These are phyloP conservation scores for Diplogelasinospora grovesii DNA, from an alignment of 495 filamentous ascomycete species.

Conservation along the genomic window DNA sequence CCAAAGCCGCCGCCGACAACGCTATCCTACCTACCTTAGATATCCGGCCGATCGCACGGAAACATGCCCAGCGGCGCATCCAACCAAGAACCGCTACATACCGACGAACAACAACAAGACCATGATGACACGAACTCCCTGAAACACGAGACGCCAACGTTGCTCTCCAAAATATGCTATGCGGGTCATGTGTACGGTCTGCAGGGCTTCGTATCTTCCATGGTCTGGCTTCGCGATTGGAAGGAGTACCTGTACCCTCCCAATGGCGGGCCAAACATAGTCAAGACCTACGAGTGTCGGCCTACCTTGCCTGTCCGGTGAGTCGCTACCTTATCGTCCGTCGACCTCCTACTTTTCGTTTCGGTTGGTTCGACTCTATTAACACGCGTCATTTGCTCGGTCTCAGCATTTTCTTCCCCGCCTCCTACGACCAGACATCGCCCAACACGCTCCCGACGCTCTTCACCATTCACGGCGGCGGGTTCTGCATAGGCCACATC, in stretches of 20 bases:
- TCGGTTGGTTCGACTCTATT: no score
- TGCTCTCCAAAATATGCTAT: constrained; percentile 17
- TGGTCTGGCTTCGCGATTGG: constrained; percentile 17
- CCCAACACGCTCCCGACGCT: constrained; percentile 22
- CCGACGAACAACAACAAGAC: background rate
- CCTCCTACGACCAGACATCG: constrained; percentile 24
- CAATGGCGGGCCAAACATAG: constrained; percentile 12
- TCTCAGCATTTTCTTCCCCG: constrained; percentile 28
- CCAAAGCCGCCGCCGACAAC: no score
- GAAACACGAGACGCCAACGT: constrained; percentile 6
- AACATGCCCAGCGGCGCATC: no score
- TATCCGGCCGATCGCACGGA: no score
- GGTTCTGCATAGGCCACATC: constrained; percentile 25
- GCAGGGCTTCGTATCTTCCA: constrained; percentile 5
- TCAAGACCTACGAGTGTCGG: constrained; percentile 29
- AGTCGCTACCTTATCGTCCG: background rate
- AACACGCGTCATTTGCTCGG: no score
- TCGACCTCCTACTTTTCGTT: no score
- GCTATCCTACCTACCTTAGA: no score
- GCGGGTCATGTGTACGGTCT: constrained; percentile 16
- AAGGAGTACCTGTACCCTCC: constrained; percentile 21
- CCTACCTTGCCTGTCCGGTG: constrained; percentile 29
- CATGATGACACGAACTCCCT: background rate
- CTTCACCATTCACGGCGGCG: constrained; percentile 31
- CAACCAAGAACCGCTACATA: background rate